A percentile compares a stretch with the other conserved stretches of the same genome.
Conservation (phyloP, 1,284 basidiomycete genomes). For the Melampsora larici-populina region DNA sequence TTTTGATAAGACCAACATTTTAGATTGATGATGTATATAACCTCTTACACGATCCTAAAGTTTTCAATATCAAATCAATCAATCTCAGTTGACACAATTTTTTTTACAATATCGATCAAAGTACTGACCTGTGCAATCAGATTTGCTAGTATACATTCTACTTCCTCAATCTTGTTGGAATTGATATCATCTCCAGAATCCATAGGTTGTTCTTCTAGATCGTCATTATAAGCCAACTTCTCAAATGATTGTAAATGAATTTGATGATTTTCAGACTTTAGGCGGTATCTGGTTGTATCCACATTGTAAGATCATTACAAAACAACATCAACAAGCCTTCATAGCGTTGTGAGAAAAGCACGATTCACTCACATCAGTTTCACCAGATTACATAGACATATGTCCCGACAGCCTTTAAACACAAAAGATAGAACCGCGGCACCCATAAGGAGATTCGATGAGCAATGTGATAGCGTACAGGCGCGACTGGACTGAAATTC, state of each 20-base stretch:
- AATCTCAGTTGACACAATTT: neutral
- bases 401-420: conserved; percentile 21
- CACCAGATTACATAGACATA: conserved; percentile 41
- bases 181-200: neutral
- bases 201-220: neutral
- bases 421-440: too few relatives aligned
- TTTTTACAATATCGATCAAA: neutral
- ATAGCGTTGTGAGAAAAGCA: neutral
- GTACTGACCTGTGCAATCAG: conserved; percentile 37
- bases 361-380: conserved; percentile 31
- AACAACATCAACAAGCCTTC: neutral
- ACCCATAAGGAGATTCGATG: too few relatives aligned
- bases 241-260: conserved; percentile 30
- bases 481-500: neutral
- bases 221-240: conserved; percentile 28
- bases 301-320: neutral
- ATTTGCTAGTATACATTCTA: conserved; percentile 38
- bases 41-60: conserved; percentile 36
- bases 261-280: conserved; percentile 19
- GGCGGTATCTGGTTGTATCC: conserved; percentile 8
- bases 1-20: conserved; percentile 39
- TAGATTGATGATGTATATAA: conserved; percentile 39
- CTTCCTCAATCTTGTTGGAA: conserved; percentile 26
- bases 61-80: neutral
- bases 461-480: neutral